Percentiles rank a stretch among this genome's conserved stretches.
Conservation (phyloP, 73 alveolate species). For the Paramecium primaurelia region DNA sequence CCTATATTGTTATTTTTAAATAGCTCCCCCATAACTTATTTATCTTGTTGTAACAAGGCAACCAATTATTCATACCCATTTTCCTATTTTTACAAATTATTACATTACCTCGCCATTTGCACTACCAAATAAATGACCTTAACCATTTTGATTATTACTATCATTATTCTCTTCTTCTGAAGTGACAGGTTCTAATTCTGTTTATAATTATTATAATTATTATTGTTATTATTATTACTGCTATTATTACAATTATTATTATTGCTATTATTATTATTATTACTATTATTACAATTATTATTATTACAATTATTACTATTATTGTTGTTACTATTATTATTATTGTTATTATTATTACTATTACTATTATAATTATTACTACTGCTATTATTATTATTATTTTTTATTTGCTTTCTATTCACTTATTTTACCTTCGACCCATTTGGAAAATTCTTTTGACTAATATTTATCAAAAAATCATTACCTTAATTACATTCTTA, state of each 20-base stretch:
- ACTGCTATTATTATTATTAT: not conserved
- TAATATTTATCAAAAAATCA: not conserved
- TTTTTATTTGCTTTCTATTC: not conserved
- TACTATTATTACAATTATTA: not conserved
- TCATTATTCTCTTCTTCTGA: not conserved
- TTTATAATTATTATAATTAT: not conserved
- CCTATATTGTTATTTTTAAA: not conserved
- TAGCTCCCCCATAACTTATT: not conserved
- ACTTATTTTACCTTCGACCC: not conserved
- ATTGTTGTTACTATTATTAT: not conserved
- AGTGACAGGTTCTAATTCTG: slow-evolving; percentile 35
- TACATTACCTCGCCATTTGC: not conserved
- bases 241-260: no score
- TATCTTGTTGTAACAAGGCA: not conserved
- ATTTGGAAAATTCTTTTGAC: not conserved
- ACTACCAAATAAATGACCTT: not conserved
- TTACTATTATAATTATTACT: not conserved
- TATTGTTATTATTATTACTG: no score
- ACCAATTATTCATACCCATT: not conserved
- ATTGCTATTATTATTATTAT: no score
- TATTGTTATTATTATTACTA: not conserved
- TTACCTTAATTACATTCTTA: not conserved
- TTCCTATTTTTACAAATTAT: not conserved
- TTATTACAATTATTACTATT: not conserved
- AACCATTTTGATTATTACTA: not conserved